phyloP scores from a whole-genome alignment of 2,329 filamentous ascomycete species.

The Pseudocercospora eumusae region DNA sequence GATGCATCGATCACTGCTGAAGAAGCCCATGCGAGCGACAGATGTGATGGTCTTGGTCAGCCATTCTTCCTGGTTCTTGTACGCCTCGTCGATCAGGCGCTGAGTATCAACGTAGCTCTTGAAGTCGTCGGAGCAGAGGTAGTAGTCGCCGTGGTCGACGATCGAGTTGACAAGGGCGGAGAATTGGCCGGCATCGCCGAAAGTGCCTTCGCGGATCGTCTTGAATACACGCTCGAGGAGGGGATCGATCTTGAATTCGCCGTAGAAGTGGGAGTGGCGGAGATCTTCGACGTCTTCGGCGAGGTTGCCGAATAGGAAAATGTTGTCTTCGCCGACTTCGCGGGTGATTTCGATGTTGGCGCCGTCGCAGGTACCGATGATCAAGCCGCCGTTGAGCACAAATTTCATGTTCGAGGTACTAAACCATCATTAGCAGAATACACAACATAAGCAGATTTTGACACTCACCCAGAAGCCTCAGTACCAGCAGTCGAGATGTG shows the following conservation, averaged over 20 bases:
- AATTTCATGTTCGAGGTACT: slow-evolving; percentile 99
- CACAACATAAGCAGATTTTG: too few relatives aligned
- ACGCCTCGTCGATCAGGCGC: slow-evolving; percentile 84
- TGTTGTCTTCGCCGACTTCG: slow-evolving; percentile 94
- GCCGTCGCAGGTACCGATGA: slow-evolving; percentile 97
- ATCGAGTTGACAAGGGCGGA: slow-evolving; percentile 81
- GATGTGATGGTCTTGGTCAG: slow-evolving; percentile 83
- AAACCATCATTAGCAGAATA: slow-evolving; percentile 2
- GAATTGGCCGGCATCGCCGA: slow-evolving; percentile 79
- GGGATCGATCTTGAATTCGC: slow-evolving; percentile 73
- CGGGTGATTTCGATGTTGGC: slow-evolving; percentile 93
- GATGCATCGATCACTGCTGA: slow-evolving; percentile 91
- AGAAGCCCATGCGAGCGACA: slow-evolving; percentile 92
- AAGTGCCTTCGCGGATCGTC: slow-evolving; percentile 74
- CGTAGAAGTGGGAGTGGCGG: slow-evolving; percentile 85
- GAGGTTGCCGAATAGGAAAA: slow-evolving; percentile 96
- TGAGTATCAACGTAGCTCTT: slow-evolving; percentile 92
- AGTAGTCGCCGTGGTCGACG: slow-evolving; percentile 92
- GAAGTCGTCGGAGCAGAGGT: slow-evolving; percentile 97
- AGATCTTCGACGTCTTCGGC: slow-evolving; percentile 96
- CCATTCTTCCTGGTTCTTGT: slow-evolving; percentile 91
- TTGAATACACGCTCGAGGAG: slow-evolving; percentile 80
- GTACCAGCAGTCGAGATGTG: slow-evolving; percentile 98
- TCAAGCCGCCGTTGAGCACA: slow-evolving; percentile 92
- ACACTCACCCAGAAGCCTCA: slow-evolving; percentile 62